phyloP scores from a whole-genome alignment of 2,329 filamentous ascomycete species.

The Ophiostoma sp. region DNA sequence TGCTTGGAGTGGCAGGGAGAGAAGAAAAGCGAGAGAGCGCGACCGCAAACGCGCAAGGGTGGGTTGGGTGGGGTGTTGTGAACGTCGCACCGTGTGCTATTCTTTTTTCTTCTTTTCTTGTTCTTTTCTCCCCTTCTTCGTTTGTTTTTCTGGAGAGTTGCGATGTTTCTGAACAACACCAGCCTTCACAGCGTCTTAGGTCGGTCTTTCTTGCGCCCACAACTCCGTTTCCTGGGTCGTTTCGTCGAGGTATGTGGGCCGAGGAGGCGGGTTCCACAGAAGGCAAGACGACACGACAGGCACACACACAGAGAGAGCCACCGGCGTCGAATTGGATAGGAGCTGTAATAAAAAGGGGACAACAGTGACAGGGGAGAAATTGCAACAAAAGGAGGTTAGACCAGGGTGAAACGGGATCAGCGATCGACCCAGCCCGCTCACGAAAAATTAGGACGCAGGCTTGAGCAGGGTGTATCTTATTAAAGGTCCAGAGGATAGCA shows the following conservation, averaged over 20 bases:
- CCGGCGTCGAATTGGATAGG: conserved; percentile 4
- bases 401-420: conserved; percentile 27
- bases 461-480: conserved; percentile 4
- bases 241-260: conserved; percentile 26
- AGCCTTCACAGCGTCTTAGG: conserved; percentile 7
- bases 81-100: neutral
- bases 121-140: neutral
- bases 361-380: conserved; percentile 28
- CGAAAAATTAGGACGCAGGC: conserved; percentile 7
- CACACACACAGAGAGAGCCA: conserved; percentile 6
- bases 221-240: conserved; percentile 15
- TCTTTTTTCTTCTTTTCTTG: neutral
- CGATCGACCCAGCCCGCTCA: conserved; percentile 18
- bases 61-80: neutral
- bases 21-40: conserved; percentile 4
- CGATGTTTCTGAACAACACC: conserved; percentile 13
- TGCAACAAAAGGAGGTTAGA: conserved; percentile 30
- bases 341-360: conserved; percentile 4
- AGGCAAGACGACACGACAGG: conserved; percentile 6
- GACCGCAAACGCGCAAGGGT: neutral
- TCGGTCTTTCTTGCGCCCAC: neutral
- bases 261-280: conserved; percentile 22
- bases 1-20: conserved; percentile 16
- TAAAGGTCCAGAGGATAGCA: neutral
- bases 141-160: neutral